phyloP scores from a whole-genome alignment of 208 protist species.

The Herpetomonas samuelpessoai region DNA sequence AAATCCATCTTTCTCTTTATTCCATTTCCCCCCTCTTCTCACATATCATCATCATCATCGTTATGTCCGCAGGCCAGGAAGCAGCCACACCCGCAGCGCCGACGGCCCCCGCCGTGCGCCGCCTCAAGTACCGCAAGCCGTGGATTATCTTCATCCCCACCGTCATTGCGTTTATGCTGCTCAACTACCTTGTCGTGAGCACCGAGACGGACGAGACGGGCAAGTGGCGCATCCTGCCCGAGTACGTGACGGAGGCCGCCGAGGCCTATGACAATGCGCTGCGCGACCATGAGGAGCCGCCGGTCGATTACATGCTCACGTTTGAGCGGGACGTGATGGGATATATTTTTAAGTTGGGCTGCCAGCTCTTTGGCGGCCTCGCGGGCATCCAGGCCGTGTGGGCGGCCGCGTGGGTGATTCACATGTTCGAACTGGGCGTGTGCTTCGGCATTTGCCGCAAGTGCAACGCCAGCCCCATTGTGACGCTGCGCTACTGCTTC shows the following conservation, averaged over 20 bases:
- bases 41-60: too few species aligned
- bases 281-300: neutral
- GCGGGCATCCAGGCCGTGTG: conserved; percentile 32
- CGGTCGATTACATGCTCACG: conserved; percentile 9
- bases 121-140: conserved; percentile 35
- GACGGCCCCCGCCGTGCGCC: neutral
- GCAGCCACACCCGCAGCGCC: neutral
- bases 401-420: conserved; percentile 39
- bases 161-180: conserved; percentile 35
- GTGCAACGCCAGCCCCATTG: conserved; percentile 25
- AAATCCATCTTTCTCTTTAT: conserved; percentile 2
- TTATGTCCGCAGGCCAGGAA: neutral
- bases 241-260: conserved; percentile 12
- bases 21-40: neutral
- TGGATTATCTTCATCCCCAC: conserved; percentile 30
- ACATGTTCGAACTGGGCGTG: conserved; percentile 52
- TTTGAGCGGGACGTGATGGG: conserved; percentile 53
- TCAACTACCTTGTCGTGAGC: conserved; percentile 57
- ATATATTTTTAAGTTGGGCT: conserved; percentile 26
- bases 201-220: conserved; percentile 27
- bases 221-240: conserved; percentile 26
- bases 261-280: neutral
- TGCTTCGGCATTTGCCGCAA: conserved; percentile 40
- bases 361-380: conserved; percentile 27
- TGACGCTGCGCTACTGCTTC: conserved; percentile 31